Base-by-base conservation (phyloP, 108 stramenopile genomes). In the Pseudonitzschia pungens region DNA sequence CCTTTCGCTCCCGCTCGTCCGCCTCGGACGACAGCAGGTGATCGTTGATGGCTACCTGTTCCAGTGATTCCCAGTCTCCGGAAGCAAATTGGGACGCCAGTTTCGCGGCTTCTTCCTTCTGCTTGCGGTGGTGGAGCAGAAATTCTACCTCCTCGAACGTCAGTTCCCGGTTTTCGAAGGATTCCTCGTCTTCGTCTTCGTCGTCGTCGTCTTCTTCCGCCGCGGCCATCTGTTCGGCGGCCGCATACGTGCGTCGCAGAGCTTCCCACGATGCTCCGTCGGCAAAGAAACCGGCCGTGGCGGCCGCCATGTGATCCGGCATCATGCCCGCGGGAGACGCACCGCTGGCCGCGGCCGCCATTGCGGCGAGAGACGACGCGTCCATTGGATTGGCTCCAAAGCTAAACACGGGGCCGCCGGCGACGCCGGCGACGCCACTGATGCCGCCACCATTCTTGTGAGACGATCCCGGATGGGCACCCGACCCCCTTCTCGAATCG, bases 1-100 rank as follows among this genome's bases (percentile, higher is more conserved):
- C 86, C 54, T 83, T 79, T 28, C 72, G 79, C 31, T 77, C 74
- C 31, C 76, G 77, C 36, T 83, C 80, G 53, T 90, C 89, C 27
- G 74, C 80, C 67, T 90, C 88, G 2, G 32, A 33, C 3, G 32
- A 33, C 7, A 48, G 22, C 51, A 77, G 27, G 11, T 79, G 81
- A 53, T 89, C 85, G 56, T 86, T 76, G 16, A 74, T 75, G 26
- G 81, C 81, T 5, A 72, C 70, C 52, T 82, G 81, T 75, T 82
- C 78, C 65, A 82, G 56, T 14, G 77, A 71, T 50, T 72, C 72
- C 78, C 81, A 82, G 57, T 82, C 79, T 11, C 65, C 57, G n/a
- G 77, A 74, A 53, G 67, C 62, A 65, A 81, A 75, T 18, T 63
- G 68, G 41, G 53, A 67, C 27, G 32, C 45, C 12, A 57, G 29